Evolutionary conservation across 2,329 filamentous ascomycete genomes (phyloP).

Genomic region (Stromatinia cepivora): DNA sequence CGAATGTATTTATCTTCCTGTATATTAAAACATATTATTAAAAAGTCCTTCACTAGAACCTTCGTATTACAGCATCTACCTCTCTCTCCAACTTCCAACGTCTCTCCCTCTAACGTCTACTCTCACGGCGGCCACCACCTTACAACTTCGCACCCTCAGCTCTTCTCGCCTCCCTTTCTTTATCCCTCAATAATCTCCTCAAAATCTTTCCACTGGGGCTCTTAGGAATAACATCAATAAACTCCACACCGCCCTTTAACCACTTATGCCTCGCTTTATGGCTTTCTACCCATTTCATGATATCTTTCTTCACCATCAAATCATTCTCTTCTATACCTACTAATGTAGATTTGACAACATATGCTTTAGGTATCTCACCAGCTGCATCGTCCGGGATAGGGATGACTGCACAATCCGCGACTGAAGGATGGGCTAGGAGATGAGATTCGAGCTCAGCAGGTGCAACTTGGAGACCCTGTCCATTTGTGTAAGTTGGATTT

Average conservation of each 20-base stretch:
- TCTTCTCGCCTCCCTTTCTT: slow-evolving; percentile 68
- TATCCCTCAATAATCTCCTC: slow-evolving; percentile 67
- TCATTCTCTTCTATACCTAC: slow-evolving; percentile 56
- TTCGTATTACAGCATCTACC: neutral
- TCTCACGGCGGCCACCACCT: neutral
- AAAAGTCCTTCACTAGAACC: neutral
- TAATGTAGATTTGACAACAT: slow-evolving; percentile 56
- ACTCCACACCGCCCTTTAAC: slow-evolving; percentile 63
- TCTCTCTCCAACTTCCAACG: neutral
- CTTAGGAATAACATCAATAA: slow-evolving; percentile 69
- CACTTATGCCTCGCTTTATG: slow-evolving; percentile 70
- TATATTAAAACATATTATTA: neutral
- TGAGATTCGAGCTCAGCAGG: slow-evolving; percentile 82
- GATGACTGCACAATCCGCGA: slow-evolving; percentile 80
- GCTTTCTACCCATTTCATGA: slow-evolving; percentile 61
- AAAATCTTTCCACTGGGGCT: slow-evolving; percentile 74
- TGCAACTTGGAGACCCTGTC: slow-evolving; percentile 72
- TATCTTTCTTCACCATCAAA: slow-evolving; percentile 47
- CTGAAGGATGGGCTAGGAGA: slow-evolving; percentile 69
- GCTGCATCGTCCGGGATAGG: slow-evolving; percentile 63
- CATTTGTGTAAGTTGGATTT: neutral
- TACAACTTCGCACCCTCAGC: slow-evolving; percentile 67
- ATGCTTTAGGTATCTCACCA: slow-evolving; percentile 67
- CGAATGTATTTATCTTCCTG: neutral
- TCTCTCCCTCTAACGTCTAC: neutral